Evolutionary conservation across 2,329 filamentous ascomycete genomes (phyloP).

Genomic region (Ophiostoma fasciatum): DNA sequence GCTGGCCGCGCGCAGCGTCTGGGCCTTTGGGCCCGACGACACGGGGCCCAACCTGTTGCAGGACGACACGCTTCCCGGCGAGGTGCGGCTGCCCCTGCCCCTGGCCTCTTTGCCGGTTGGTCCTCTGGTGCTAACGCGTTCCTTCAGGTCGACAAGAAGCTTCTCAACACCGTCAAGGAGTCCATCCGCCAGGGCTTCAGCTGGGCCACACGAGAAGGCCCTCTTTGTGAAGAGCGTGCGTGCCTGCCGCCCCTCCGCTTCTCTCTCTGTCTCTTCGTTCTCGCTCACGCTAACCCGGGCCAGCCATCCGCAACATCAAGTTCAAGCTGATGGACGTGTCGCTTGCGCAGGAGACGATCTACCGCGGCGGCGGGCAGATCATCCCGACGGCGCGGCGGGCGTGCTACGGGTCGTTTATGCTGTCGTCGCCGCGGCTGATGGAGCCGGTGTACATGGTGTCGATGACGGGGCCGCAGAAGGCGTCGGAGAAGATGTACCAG

Average conservation of each 20-base stretch:
- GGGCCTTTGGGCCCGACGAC: conserved; percentile 96
- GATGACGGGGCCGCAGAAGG: conserved; percentile 84
- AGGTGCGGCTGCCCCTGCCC: too few species aligned
- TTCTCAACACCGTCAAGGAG: conserved; percentile 74
- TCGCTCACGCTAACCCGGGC: conserved; percentile 10
- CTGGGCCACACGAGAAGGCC: conserved; percentile 91
- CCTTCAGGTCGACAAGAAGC: conserved; percentile 70
- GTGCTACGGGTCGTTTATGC: conserved; percentile 91
- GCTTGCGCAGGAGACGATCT: conserved; percentile 80
- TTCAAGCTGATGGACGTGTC: conserved; percentile 90
- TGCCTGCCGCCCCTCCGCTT: conserved; percentile 15
- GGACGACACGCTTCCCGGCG: conserved; percentile 87
- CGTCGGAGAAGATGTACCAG: conserved; percentile 80
- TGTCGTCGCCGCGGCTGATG: conserved; percentile 93
- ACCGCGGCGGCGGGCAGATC: conserved; percentile 88
- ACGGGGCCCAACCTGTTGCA: conserved; percentile 89
- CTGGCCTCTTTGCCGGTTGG: too few species aligned
- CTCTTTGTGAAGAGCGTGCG: conserved; percentile 92
- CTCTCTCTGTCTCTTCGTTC: conserved; percentile 9
- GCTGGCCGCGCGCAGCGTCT: conserved; percentile 85
- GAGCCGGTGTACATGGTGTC: conserved; percentile 87
- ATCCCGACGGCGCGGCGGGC: conserved; percentile 88
- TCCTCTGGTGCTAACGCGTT: too few species aligned
- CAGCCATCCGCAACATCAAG: conserved; percentile 91
- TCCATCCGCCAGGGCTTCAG: conserved; percentile 91